A percentile compares a stretch with the other conserved stretches of the same genome.
Evolutionary conservation across 2,329 filamentous ascomycete species (phyloP).

Genomic region (Ascochyta clinopodiicola): DNA sequence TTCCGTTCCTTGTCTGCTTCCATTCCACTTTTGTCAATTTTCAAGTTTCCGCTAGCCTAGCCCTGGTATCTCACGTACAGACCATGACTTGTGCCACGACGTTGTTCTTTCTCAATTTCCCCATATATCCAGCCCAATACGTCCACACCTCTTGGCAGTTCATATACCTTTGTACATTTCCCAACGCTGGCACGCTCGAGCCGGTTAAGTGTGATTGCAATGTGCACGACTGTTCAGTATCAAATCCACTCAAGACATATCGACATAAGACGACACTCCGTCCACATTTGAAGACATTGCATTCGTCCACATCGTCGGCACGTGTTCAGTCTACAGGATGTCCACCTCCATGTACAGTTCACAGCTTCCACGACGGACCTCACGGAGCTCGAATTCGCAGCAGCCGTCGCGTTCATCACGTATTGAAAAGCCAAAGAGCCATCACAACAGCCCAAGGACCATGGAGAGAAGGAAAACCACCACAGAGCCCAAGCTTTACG

Average conservation of each 20-base stretch:
- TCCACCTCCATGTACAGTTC: conserved; percentile 37
- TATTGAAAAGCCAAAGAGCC: conserved; percentile 50
- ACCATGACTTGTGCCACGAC: conserved; percentile 43
- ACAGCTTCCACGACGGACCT: conserved; percentile 39
- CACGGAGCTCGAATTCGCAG: conserved; percentile 42
- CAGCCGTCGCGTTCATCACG: conserved; percentile 40
- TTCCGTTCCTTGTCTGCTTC: conserved; percentile 44
- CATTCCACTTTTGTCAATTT: conserved; percentile 39
- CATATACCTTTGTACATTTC: conserved; percentile 47
- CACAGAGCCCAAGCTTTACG: conserved; percentile 46
- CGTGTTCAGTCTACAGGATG: conserved; percentile 29
- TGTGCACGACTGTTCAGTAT: conserved; percentile 24
- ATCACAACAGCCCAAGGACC: conserved; percentile 46
- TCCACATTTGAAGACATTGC: conserved; percentile 14
- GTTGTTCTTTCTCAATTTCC: conserved; percentile 37
- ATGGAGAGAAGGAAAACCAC: conserved; percentile 50
- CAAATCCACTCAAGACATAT: conserved; percentile 14
- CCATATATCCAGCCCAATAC: conserved; percentile 43
- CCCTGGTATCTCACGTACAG: conserved; percentile 36
- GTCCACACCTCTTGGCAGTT: conserved; percentile 47
- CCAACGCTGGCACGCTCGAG: conserved; percentile 26
- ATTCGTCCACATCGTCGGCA: conserved; percentile 23
- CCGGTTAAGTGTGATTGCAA: conserved; percentile 28
- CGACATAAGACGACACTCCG: conserved; percentile 10
- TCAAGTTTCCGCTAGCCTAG: conserved; percentile 39